A percentile compares a stretch with the other conserved stretches of the same genome.
phyloP scores from a whole-genome alignment of 345 rosid genomes.

The Microcos paniculata region DNA sequence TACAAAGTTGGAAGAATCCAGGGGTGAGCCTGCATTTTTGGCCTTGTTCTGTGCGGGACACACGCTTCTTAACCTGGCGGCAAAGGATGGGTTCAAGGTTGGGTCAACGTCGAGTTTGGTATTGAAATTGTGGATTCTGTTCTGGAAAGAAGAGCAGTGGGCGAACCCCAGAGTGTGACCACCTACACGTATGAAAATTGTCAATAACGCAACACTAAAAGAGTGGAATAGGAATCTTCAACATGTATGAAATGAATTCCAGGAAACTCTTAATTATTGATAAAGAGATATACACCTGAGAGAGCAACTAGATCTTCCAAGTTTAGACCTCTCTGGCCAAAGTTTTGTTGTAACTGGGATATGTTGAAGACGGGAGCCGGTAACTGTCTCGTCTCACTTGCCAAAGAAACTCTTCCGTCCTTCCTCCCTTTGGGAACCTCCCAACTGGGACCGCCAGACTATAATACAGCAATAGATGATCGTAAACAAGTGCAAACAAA shows the following conservation, averaged over 20 bases:
- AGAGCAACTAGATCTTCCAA: conserved; percentile 67
- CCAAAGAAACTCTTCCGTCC: conserved; percentile 83
- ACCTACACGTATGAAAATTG: conserved; percentile 30
- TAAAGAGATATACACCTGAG: conserved; percentile 48
- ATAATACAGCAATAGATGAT: not conserved
- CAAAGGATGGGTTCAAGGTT: conserved; percentile 60
- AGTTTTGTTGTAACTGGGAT: conserved; percentile 69
- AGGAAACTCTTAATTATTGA: not conserved
- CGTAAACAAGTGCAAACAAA: not conserved
- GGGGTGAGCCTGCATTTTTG: conserved; percentile 58
- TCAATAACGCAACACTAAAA: not conserved
- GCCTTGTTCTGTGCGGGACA: conserved; percentile 63
- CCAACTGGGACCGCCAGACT: conserved; percentile 96
- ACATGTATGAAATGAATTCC: not conserved
- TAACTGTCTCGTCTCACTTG: conserved; percentile 69
- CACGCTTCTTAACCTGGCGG: conserved; percentile 42
- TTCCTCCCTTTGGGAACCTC: conserved; percentile 84
- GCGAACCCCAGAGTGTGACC: conserved; percentile 92
- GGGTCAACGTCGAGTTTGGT: conserved; percentile 58
- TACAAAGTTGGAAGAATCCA: conserved; percentile 40
- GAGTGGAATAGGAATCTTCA: too few species aligned
- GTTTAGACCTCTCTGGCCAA: conserved; percentile 79
- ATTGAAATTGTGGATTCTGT: conserved; percentile 79
- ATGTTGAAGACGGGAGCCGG: conserved; percentile 79
- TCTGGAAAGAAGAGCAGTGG: conserved; percentile 83